phyloP scores from a whole-genome alignment of 1,139 yeast species.

The Pichia sp. region DNA sequence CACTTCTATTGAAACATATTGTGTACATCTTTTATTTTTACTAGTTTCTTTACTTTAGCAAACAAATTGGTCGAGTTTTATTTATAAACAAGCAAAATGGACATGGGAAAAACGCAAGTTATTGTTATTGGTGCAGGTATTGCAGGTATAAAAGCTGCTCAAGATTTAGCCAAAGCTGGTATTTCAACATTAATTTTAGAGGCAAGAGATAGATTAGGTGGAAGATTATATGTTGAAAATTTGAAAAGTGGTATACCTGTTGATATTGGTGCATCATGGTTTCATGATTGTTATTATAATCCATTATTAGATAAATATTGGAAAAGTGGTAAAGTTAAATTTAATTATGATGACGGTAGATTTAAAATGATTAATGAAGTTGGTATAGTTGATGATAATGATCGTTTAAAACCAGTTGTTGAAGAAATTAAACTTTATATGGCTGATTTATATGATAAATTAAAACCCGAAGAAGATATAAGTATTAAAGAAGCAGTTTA shows the following conservation, averaged over 20 bases:
- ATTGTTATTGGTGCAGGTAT: conserved; percentile 35
- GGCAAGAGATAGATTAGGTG: conserved; percentile 52
- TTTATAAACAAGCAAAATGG: not conserved
- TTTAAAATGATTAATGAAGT: conserved; percentile 21
- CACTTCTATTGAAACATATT: too few species aligned
- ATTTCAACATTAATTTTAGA: conserved; percentile 39
- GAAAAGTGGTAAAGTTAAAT: conserved; percentile 26
- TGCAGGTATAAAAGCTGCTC: conserved; percentile 41
- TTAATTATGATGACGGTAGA: conserved; percentile 45
- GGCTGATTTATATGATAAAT: conserved; percentile 40
- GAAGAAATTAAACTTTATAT: conserved; percentile 56
- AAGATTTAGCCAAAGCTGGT: conserved; percentile 32
- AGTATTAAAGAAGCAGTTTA: conserved; percentile 27
- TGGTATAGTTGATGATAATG: conserved; percentile 21
- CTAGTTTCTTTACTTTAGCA: not conserved
- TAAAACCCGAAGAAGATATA: conserved; percentile 38
- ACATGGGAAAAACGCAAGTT: conserved; percentile 13
- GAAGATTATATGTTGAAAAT: conserved; percentile 39
- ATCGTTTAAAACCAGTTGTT: conserved; percentile 36
- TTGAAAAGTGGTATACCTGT: conserved; percentile 28
- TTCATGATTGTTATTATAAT: conserved; percentile 71
- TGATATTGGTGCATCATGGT: conserved; percentile 89
- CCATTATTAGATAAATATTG: conserved; percentile 53
- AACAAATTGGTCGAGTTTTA: too few species aligned
- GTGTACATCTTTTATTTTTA: too few species aligned